A percentile compares a stretch with the other conserved stretches of the same genome.
phyloP scores from a whole-genome alignment of 257 asterid species.

The Solanum stenotomum region DNA sequence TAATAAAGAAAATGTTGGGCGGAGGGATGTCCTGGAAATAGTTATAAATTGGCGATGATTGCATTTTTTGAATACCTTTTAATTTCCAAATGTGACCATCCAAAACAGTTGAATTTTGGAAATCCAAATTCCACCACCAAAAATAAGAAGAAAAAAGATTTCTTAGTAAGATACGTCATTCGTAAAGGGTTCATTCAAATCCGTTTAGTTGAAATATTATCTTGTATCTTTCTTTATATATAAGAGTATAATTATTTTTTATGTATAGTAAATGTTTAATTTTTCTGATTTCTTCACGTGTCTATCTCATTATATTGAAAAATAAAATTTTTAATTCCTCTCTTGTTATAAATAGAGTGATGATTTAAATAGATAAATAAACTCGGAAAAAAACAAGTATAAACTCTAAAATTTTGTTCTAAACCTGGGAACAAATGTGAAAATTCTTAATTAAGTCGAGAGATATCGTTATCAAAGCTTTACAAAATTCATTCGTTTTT shows the following conservation, averaged over 20 bases:
- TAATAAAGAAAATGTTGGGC: neutral
- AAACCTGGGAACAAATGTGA: neutral
- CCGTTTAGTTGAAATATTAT: rapidly evolving
- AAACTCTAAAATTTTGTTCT: neutral
- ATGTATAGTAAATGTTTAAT: neutral
- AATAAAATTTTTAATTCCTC: rapidly evolving
- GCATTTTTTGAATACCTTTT: neutral
- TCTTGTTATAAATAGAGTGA: neutral
- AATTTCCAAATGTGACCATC: neutral
- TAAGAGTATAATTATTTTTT: neutral
- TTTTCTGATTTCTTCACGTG: neutral
- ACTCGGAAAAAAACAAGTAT: neutral
- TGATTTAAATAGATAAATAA: neutral
- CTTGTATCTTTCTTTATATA: neutral
- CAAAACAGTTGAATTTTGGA: neutral
- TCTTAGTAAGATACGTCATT: rapidly evolving
- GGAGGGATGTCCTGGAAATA: neutral
- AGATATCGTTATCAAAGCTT: neutral
- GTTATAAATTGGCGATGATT: neutral
- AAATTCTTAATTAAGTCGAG: neutral
- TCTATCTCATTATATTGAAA: neutral
- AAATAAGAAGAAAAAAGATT: neutral
- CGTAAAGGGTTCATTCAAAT: neutral
- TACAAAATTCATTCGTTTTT: neutral
- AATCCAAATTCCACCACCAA: neutral